Conservation (phyloP, 2,329 filamentous ascomycete genomes). For the Pseudomassariella vexata region DNA sequence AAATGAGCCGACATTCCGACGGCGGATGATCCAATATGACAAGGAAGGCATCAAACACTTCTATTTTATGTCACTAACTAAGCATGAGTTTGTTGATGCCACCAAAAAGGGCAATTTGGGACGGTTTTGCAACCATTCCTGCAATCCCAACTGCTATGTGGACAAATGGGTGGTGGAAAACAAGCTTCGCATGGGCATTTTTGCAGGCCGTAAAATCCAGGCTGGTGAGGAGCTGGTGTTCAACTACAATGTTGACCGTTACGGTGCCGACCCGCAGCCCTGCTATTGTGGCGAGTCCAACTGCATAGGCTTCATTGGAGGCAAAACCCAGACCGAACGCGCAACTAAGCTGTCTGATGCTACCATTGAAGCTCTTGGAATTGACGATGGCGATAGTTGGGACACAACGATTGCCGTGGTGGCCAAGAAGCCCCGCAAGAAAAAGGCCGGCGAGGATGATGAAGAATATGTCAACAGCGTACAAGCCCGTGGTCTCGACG, state of each 20-base stretch:
- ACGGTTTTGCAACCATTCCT: conserved; percentile 97
- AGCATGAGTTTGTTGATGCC: conserved; percentile 94
- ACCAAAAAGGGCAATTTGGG: conserved; percentile 95
- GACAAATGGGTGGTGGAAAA: conserved; percentile 99
- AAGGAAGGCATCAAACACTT: conserved; percentile 98
- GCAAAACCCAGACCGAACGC: conserved; percentile 94
- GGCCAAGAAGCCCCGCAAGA: conserved; percentile 87
- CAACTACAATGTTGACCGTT: conserved; percentile 99
- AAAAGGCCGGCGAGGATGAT: conserved; percentile 85
- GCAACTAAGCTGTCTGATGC: conserved; percentile 85
- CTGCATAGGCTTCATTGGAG: conserved; percentile 93
- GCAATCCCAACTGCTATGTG: conserved; percentile 97
- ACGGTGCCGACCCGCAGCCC: conserved; percentile 91
- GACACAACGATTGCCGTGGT: conserved; percentile 68
- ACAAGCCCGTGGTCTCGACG: conserved; percentile 24
- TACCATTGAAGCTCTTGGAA: conserved; percentile 90
- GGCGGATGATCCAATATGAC: conserved; percentile 89
- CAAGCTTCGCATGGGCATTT: conserved; percentile 98
- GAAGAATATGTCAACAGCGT: conserved; percentile 90
- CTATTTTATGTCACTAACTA: conserved; percentile 98
- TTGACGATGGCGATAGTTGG: conserved; percentile 89
- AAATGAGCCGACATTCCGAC: conserved; percentile 82
- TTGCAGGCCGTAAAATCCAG: conserved; percentile 77
- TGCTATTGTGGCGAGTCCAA: conserved; percentile 95
- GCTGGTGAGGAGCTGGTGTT: conserved; percentile 94